These are phyloP conservation scores for Ogataea neopini DNA, from an alignment of 805 yeast genomes.

Conservation along the genomic window DNA sequence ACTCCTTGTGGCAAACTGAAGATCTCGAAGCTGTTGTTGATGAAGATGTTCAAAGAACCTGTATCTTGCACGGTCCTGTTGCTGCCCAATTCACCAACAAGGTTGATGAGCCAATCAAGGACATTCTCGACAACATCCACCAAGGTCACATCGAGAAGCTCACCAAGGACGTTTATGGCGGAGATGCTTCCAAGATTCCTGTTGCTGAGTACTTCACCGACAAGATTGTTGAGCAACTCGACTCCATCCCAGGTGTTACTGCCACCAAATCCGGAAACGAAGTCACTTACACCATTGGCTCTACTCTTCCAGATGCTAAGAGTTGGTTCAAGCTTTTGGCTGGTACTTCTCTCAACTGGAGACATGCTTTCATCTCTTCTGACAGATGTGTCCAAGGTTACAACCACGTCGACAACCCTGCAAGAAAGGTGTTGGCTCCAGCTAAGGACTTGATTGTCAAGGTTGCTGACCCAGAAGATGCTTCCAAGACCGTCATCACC, in stretches of 20 bases:
- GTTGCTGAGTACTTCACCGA: constrained; percentile 88
- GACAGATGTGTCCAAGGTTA: constrained; percentile 82
- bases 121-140: constrained; percentile 84
- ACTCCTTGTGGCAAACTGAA: constrained; percentile 98
- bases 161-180: constrained; percentile 66
- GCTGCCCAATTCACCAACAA: constrained; percentile 88
- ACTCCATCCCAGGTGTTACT: constrained; percentile 40
- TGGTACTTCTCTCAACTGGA: constrained; percentile 80
- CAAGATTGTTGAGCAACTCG: constrained; percentile 46
- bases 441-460: constrained; percentile 58
- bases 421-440: constrained; percentile 80
- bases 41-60: constrained; percentile 97
- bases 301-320: constrained; percentile 35
- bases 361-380: constrained; percentile 83
- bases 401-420: constrained; percentile 77
- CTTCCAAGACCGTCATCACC: constrained; percentile 58
- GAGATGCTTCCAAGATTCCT: constrained; percentile 75
- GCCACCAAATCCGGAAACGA: constrained; percentile 34
- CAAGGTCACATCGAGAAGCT: constrained; percentile 80
- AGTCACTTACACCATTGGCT: constrained; percentile 41
- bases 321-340: constrained; percentile 83
- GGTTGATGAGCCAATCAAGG: constrained; percentile 91
- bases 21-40: constrained; percentile 94
- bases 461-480: constrained; percentile 52
- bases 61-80: constrained; percentile 98